Base-by-base conservation (phyloP, 192 early-diverging fungal species). In the Linnemannia schmuckeri region DNA sequence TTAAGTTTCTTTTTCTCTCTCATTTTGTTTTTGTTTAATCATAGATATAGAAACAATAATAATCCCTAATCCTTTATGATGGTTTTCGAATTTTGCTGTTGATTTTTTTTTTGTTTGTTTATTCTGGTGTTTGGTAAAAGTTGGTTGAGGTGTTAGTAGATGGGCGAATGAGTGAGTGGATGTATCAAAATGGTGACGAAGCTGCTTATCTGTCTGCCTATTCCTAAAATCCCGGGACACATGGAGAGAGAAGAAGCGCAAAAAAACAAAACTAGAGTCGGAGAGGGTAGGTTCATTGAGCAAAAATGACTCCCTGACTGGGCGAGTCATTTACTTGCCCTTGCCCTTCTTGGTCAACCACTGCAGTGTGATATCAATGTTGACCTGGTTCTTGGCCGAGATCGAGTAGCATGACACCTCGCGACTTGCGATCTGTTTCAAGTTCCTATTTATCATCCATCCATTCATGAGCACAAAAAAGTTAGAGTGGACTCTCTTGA, bases 351-450 rank as follows among this genome's bases (percentile, higher is more conserved):
- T 97, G 83, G 97, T 98, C 85, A 99, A 91, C 98, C 98, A 99
- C 83, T 98, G 95, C 41, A 99, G 90, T 24, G 97, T 99, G 42
- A 97, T 92, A 90, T 99, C 99, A 80, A 99, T 99, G 89, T 99
- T 99, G 82, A 97, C 94, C 82, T 97, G 93, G 85, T 99, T 99
- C 90, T 99, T 99, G 35, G 98, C 97, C 33, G 98, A 99, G 79
- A 99, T 98, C 27, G 97, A 98, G 89, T 99, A 99, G 90, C 97
- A 99, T 10, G 97, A 95, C 41, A 99, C 98, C 88, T 99, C 99
- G 33, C 99, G 93, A 81, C 94, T 95, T 37, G 94, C 95, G 82
- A 99, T 98, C n/a, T 93, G 91, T 88, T 97, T 96, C 80, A 99
- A 90, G 72, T 96, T 95, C 80, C 96, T 97, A 76, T 71, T 74